A percentile compares a stretch with the other conserved stretches of the same genome.
phyloP scores from a whole-genome alignment of 2,329 filamentous ascomycete species.

The Epichloe sibirici region DNA sequence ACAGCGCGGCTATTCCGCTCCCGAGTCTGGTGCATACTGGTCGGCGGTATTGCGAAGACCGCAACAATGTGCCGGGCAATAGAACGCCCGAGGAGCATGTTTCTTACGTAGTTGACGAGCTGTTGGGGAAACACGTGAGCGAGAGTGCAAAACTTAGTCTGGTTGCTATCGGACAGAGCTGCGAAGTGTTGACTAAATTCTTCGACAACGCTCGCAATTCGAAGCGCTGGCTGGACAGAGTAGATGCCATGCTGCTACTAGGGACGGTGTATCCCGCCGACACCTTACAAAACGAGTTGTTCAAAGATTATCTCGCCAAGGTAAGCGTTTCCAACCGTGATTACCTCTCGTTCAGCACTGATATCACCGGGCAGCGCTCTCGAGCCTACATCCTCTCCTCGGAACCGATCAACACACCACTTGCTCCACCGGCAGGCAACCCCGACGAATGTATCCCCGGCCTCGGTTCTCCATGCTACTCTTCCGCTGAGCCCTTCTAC shows the following conservation, averaged over 20 bases:
- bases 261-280: slow-evolving; percentile 31
- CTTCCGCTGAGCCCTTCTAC: slow-evolving; percentile 48
- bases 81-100: slow-evolving; percentile 48
- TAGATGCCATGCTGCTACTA: slow-evolving; percentile 38
- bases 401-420: slow-evolving; percentile 36
- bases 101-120: slow-evolving; percentile 49
- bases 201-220: slow-evolving; percentile 45
- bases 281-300: slow-evolving; percentile 28
- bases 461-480: slow-evolving; percentile 55
- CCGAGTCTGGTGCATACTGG: slow-evolving; percentile 48
- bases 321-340: slow-evolving; percentile 21
- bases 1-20: slow-evolving; percentile 48
- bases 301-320: slow-evolving; percentile 38
- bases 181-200: slow-evolving; percentile 43
- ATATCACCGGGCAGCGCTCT: slow-evolving; percentile 31
- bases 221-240: slow-evolving; percentile 26
- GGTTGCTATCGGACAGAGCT: slow-evolving; percentile 58
- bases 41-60: slow-evolving; percentile 34
- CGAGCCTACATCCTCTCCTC: slow-evolving; percentile 48
- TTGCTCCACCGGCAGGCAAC: slow-evolving; percentile 42
- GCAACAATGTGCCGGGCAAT: slow-evolving; percentile 54
- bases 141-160: slow-evolving; percentile 50
- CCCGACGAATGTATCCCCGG: slow-evolving; percentile 26
- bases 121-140: slow-evolving; percentile 39
- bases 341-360: too few species aligned